These are phyloP conservation scores for Cercospora sojina DNA, from an alignment of 2,329 filamentous ascomycete genomes.

Conservation along the genomic window DNA sequence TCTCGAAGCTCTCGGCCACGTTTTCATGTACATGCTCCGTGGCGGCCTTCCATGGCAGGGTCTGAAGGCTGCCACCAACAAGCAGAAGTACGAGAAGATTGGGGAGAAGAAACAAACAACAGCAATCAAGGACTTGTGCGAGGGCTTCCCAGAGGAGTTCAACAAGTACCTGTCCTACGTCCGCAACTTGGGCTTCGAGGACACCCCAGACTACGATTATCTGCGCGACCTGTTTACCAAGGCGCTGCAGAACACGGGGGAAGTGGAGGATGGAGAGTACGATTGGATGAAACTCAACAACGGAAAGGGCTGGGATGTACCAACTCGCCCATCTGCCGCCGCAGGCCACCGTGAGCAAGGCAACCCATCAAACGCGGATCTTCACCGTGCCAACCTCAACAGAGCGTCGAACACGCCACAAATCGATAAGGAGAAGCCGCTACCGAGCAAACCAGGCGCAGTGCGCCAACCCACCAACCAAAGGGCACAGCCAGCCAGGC, in stretches of 20 bases:
- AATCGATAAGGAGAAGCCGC: slow-evolving; percentile 34
- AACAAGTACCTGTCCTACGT: slow-evolving; percentile 97
- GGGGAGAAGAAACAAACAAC: slow-evolving; percentile 99
- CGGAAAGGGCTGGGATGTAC: slow-evolving; percentile 87
- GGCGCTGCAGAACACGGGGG: slow-evolving; percentile 88
- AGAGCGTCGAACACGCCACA: slow-evolving; percentile 58
- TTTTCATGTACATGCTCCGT: slow-evolving; percentile 68
- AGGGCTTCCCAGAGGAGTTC: slow-evolving; percentile 96
- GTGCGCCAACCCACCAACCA: slow-evolving; percentile 68
- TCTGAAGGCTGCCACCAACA: slow-evolving; percentile 40
- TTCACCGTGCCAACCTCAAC: slow-evolving; percentile 59
- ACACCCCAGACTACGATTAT: slow-evolving; percentile 98
- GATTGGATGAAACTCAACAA: slow-evolving; percentile 99
- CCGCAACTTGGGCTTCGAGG: slow-evolving; percentile 95
- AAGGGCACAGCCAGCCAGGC: slow-evolving; percentile 45
- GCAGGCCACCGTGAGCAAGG: slow-evolving; percentile 71
- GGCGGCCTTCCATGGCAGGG: slow-evolving; percentile 68
- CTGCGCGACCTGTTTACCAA: slow-evolving; percentile 94
- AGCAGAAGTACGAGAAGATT: slow-evolving; percentile 97
- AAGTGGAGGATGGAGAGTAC: slow-evolving; percentile 96
- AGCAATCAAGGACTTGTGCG: slow-evolving; percentile 92
- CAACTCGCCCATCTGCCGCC: slow-evolving; percentile 66
- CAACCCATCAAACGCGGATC: slow-evolving; percentile 79
- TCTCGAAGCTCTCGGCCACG: slow-evolving; percentile 76
- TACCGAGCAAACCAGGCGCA: slow-evolving; percentile 60